These are phyloP conservation scores for Astrothelium subdiscretum DNA, from an alignment of 495 filamentous ascomycete genomes.

Conservation along the genomic window DNA sequence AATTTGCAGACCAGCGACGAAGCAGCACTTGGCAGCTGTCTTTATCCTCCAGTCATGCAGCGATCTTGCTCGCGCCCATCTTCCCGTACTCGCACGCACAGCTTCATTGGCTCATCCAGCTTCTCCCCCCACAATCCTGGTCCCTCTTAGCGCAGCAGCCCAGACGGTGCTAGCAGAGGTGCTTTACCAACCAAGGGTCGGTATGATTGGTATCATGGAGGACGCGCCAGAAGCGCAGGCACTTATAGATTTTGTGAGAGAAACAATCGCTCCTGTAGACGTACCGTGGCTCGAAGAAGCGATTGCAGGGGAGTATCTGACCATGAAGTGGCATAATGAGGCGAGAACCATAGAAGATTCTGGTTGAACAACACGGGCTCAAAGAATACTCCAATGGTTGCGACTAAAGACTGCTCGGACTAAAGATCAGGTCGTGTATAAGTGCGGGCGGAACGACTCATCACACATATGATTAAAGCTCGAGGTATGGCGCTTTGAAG, in stretches of 20 bases:
- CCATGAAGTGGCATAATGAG: slow-evolving; percentile 1
- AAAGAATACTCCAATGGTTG: neutral
- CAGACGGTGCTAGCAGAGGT: slow-evolving; percentile 39
- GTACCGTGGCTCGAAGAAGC: slow-evolving; percentile 27
- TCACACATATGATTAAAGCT: too few relatives aligned
- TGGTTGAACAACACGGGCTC: neutral
- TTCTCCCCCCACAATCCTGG: slow-evolving; percentile 36
- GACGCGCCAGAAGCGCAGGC: slow-evolving; percentile 36
- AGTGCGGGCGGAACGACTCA: too few relatives aligned
- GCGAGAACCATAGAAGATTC: neutral
- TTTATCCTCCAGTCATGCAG: slow-evolving; percentile 45
- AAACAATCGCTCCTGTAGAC: slow-evolving; percentile 33
- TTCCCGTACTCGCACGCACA: slow-evolving; percentile 44
- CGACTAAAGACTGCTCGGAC: too few relatives aligned
- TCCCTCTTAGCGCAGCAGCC: slow-evolving; percentile 41
- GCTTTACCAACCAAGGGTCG: slow-evolving; percentile 46
- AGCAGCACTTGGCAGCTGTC: slow-evolving; percentile 31
- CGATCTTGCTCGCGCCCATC: slow-evolving; percentile 32
- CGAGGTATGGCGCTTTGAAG: too few relatives aligned
- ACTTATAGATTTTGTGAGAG: slow-evolving; percentile 39
- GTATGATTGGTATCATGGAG: slow-evolving; percentile 42
- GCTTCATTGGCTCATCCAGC: slow-evolving; percentile 33
- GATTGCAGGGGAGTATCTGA: slow-evolving; percentile 8
- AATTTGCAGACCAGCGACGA: slow-evolving; percentile 3
- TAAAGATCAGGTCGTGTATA: too few relatives aligned